Percentiles rank a stretch among this genome's conserved stretches.
Conservation (phyloP, 768 basidiomycete species). For the Phallus indusiatus region DNA sequence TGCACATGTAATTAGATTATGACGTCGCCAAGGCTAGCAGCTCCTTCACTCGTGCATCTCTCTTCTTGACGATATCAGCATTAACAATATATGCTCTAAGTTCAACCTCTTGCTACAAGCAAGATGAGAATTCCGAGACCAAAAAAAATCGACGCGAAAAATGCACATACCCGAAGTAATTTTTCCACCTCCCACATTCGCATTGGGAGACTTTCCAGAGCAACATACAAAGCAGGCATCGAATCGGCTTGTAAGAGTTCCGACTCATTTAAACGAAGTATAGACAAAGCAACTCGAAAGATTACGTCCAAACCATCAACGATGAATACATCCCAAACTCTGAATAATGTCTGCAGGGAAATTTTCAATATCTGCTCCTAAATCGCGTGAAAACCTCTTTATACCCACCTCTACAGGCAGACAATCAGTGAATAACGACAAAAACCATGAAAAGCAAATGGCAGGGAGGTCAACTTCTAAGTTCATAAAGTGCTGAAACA, state of each 20-base stretch:
- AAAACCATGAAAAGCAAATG: slow-evolving; percentile 97
- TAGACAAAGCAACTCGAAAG: slow-evolving; percentile 82
- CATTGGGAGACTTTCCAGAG: slow-evolving; percentile 81
- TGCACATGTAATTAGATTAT: background rate
- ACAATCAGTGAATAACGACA: slow-evolving; percentile 93
- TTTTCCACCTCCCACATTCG: slow-evolving; percentile 92
- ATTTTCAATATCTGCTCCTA: background rate
- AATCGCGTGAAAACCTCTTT: background rate
- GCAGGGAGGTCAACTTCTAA: slow-evolving; percentile 87
- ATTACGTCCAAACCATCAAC: slow-evolving; percentile 88
- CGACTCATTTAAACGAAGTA: slow-evolving; percentile 73
- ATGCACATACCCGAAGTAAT: slow-evolving; percentile 63
- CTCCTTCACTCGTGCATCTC: slow-evolving; percentile 39
- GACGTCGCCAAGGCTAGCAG: slow-evolving; percentile 28
- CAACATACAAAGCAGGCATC: slow-evolving; percentile 81
- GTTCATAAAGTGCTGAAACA: slow-evolving; percentile 64
- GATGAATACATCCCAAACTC: slow-evolving; percentile 94
- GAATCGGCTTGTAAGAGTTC: slow-evolving; percentile 81
- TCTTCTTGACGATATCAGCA: slow-evolving; percentile 45
- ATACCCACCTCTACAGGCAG: slow-evolving; percentile 79
- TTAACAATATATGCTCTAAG: slow-evolving; percentile 44
- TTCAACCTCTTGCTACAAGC: slow-evolving; percentile 44
- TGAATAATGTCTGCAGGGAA: slow-evolving; percentile 66
- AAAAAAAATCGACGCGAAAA: background rate
- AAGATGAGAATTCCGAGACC: background rate